A percentile compares a stretch with the other conserved stretches of the same genome.
phyloP scores from a whole-genome alignment of 495 filamentous ascomycete species.

The Penicillium cinerascens region DNA sequence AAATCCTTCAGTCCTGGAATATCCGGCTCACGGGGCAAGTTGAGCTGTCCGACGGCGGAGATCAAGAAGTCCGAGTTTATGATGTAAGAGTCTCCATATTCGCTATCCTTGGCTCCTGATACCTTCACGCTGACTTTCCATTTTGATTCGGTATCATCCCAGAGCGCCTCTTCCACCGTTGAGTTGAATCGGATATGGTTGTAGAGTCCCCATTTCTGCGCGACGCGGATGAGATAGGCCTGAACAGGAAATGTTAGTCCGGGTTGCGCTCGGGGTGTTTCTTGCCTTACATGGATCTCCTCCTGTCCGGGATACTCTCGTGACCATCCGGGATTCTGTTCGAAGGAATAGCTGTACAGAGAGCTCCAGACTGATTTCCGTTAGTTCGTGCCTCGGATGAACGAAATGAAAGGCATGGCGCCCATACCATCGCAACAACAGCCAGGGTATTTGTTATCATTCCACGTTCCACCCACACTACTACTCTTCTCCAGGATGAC shows the following conservation, averaged over 20 bases:
- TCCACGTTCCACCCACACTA: constrained; percentile 54
- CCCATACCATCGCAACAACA: constrained; percentile 50
- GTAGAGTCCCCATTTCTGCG: constrained; percentile 57
- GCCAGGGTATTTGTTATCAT: constrained; percentile 53
- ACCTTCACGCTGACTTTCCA: constrained; percentile 49
- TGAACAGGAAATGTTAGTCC: constrained; percentile 11
- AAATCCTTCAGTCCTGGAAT: constrained; percentile 58
- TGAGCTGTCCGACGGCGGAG: constrained; percentile 64
- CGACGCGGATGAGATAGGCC: constrained; percentile 54
- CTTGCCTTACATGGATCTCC: constrained; percentile 51
- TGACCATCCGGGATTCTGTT: constrained; percentile 62
- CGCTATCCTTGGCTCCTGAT: constrained; percentile 45
- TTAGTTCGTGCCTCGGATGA: neutral
- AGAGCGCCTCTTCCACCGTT: constrained; percentile 47
- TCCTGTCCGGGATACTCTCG: constrained; percentile 61
- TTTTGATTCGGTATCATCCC: constrained; percentile 53
- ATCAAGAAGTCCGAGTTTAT: constrained; percentile 57
- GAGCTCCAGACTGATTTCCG: constrained; percentile 36
- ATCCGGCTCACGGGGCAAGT: constrained; percentile 53
- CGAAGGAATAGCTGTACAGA: constrained; percentile 65
- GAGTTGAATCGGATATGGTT: constrained; percentile 56
- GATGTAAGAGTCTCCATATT: constrained; percentile 39
- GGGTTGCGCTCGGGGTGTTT: neutral
- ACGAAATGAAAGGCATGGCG: neutral
- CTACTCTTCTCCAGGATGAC: constrained; percentile 54